phyloP scores from a whole-genome alignment of 225 moss, liverwort and hornwort genomes.

The Marchantia paleacea region DNA sequence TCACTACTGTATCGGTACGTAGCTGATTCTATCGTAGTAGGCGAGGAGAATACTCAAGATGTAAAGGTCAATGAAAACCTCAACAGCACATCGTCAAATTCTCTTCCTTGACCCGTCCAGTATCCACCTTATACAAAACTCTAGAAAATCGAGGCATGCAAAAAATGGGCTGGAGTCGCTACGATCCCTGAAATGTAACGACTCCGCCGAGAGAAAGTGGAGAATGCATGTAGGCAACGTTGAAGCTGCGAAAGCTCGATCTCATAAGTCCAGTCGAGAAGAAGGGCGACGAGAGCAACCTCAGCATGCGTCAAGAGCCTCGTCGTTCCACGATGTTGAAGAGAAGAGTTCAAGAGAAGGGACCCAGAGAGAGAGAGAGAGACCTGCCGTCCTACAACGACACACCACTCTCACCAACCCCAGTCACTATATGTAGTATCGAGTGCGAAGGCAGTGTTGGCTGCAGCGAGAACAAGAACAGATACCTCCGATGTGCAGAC shows the following conservation, averaged over 20 bases:
- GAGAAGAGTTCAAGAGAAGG: background rate
- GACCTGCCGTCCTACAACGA: background rate
- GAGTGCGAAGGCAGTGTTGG: background rate
- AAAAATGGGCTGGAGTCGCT: background rate
- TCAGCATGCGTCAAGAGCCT: no score
- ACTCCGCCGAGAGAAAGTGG: background rate
- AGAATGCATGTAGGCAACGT: background rate
- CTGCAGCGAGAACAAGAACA: background rate
- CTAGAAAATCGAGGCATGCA: background rate
- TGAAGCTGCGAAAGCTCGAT: background rate
- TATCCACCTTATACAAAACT: background rate
- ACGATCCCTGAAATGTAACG: background rate
- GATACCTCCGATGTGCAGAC: background rate
- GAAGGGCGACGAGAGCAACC: no score
- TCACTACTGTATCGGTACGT: background rate
- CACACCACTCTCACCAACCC: background rate
- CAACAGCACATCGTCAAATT: background rate
- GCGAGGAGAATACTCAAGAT: no score
- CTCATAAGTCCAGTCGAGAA: background rate
- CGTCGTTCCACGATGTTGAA: no score
- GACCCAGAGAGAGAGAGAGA: background rate
- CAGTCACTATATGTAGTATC: background rate
- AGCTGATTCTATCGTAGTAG: no score
- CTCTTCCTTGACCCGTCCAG: background rate
- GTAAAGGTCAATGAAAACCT: background rate